phyloP scores from a whole-genome alignment of 2,329 filamentous ascomycete species.

The Thielaviopsis musarum region DNA sequence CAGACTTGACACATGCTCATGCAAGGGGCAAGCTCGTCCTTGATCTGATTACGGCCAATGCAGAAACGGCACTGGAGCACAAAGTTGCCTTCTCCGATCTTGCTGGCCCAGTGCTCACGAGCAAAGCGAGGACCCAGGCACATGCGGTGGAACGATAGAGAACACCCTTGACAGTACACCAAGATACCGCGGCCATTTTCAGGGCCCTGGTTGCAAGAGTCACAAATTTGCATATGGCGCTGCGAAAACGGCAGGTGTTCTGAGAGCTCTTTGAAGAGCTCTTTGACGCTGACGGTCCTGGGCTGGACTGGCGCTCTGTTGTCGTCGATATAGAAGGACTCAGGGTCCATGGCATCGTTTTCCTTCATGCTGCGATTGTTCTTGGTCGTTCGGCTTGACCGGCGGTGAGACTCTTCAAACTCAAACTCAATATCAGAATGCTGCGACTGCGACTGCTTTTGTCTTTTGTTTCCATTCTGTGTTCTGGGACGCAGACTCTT shows the following conservation, averaged over 20 bases:
- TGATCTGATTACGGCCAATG: constrained; percentile 49
- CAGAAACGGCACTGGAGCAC: constrained; percentile 84
- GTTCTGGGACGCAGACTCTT: not conserved
- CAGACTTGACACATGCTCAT: constrained; percentile 60
- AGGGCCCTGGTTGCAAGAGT: constrained; percentile 45
- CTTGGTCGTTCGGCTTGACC: constrained; percentile 26
- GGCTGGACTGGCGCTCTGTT: constrained; percentile 24
- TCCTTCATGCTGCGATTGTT: constrained; percentile 29
- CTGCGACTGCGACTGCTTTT: constrained; percentile 14
- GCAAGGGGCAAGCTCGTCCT: constrained; percentile 49
- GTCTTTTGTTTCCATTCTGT: constrained; percentile 11
- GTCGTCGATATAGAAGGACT: constrained; percentile 34
- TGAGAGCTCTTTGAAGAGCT: constrained; percentile 51
- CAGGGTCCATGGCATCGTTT: constrained; percentile 38
- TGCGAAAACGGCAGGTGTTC: constrained; percentile 39
- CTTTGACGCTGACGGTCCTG: constrained; percentile 51
- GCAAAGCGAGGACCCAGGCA: constrained; percentile 60
- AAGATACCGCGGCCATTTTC: constrained; percentile 47
- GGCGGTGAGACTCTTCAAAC: constrained; percentile 29
- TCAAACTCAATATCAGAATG: constrained; percentile 38
- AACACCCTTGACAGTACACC: constrained; percentile 84
- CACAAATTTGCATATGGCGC: constrained; percentile 55
- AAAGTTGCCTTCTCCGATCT: constrained; percentile 58
- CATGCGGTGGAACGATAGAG: constrained; percentile 60
- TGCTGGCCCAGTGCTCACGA: constrained; percentile 82